Base-by-base conservation (phyloP, 805 yeast species). In the Metschnikowia colocasiae region DNA sequence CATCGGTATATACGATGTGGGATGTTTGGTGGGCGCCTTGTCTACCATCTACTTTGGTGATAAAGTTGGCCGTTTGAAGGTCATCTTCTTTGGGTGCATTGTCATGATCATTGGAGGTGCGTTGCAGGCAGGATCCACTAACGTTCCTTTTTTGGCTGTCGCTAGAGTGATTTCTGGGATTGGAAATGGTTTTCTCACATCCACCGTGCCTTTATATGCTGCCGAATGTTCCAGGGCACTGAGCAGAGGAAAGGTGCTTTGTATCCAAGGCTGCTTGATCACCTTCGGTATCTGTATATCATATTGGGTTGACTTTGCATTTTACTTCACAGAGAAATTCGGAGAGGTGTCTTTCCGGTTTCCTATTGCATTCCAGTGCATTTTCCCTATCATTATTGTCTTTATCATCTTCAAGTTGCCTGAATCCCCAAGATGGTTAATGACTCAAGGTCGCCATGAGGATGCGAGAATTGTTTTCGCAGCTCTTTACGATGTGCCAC, bases 381-480 rank as follows among this genome's bases (percentile, higher is more conserved):
- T 60, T 6, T 60, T 60, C 43, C 60, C 63, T 2, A 30, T 59
- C 8, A 31, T 55, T 13, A 52, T 54, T 5, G 47, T 52, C 4
- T 50, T 50, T 15, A 27, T 53, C 25, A 51, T 59, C 15, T 55
- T 52, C 39, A 49, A 53, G 38, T 60, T 68, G 27, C 78, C 79
- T 1, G 78, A 74, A 54, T 69, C 76, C 9, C 78, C 78, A 19
- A 63, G 78, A 59, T 71, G 74, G 72, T 54, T 71, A 26, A 57
- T 68, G 54, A 59, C 61, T 29, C 53, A 59, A 37, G 62, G 61
- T 18, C 53, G 62, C 44, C 57, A 51, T 12, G 58, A 60, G 7
- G 72, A 68, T 33, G 75, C 73, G 0, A 43, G 40, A 19, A 19
- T 16, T 6, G 54, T 64, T 46, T 47, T 47, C 54, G 44, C 57